Evolutionary conservation across 192 early-diverging fungal species (phyloP), one percentile per base, ranked within the genome.

Genomic region (Backusella tuberculispora): DNA sequence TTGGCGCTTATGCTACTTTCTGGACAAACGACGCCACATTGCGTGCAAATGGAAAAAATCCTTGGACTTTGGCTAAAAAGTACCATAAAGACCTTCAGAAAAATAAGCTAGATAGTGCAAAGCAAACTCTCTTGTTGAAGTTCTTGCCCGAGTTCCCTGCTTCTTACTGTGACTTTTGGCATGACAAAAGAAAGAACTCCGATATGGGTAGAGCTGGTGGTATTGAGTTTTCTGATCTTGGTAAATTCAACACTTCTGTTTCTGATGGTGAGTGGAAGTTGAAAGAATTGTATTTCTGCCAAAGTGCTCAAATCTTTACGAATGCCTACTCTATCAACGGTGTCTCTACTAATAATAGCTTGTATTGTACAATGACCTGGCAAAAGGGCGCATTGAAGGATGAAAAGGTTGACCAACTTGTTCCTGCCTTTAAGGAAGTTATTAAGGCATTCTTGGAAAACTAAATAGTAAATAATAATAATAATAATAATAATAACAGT

Each of bases 141-240:
- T 72, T 43, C 24, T 45, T 81, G 2, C 56, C 65, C 5, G 29
- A 73, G 1, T 81, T 65, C 50, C 80, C 80, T 17, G 24, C 66
- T 0, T 70, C 71, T 8, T 81, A 69, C 34, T 37, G 38, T 17
- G 53, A 77, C 19, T 81, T 53, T 46, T 75, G 44, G 53, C 29
- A 47, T 0, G 60, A 70, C 5, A 77, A 64, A 14, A 40, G 75
- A 15, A 71, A 75, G n/a, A 64, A 71, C n/a, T 15, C 43, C 21
- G 13, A 66, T 10, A 75, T 81, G 69, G 76, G 76, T 0, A 76
- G 80, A 40, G 38, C 34, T 0, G 80, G 76, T 38, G 76, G 80
- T 15, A 13, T 81, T 5, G 80, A 81, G 19, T 44, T 75, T 3
- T 85, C 68, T 38, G 85, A 77, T 78, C 69, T 80, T 12, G 75